phyloP scores from a whole-genome alignment of 768 basidiomycete species.

The Leccinum imitatum region DNA sequence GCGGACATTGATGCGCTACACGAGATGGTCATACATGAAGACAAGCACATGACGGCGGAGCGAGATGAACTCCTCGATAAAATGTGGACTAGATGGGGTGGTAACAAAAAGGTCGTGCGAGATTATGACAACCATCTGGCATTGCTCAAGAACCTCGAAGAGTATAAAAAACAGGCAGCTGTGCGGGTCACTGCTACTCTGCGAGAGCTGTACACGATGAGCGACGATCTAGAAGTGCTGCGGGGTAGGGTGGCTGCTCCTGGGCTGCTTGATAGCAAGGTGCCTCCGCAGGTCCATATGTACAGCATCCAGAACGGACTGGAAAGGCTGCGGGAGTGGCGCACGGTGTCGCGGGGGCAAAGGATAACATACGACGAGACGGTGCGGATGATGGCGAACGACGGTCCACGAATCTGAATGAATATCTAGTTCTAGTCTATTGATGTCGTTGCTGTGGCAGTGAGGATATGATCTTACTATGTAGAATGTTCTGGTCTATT shows the following conservation, averaged over 20 bases:
- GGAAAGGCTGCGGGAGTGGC: slow-evolving; percentile 53
- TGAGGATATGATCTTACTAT: background rate
- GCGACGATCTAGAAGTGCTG: slow-evolving; percentile 74
- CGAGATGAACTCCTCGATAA: slow-evolving; percentile 57
- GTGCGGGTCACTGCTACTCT: slow-evolving; percentile 67
- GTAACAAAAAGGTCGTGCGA: slow-evolving; percentile 46
- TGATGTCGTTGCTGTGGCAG: background rate
- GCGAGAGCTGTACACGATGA: slow-evolving; percentile 60
- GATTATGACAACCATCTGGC: slow-evolving; percentile 50
- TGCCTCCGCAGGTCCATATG: slow-evolving; percentile 75
- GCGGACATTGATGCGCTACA: slow-evolving; percentile 55
- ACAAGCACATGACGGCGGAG: slow-evolving; percentile 41
- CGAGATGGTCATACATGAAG: slow-evolving; percentile 60
- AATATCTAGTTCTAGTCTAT: background rate
- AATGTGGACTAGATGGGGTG: slow-evolving; percentile 70
- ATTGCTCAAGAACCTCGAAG: slow-evolving; percentile 54
- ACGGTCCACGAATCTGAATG: background rate
- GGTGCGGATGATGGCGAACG: slow-evolving; percentile 24
- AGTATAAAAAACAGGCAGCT: slow-evolving; percentile 59
- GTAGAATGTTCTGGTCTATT: no score
- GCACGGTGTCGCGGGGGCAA: slow-evolving; percentile 50
- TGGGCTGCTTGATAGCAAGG: slow-evolving; percentile 53
- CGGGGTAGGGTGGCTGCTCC: slow-evolving; percentile 71
- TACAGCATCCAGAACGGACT: slow-evolving; percentile 66
- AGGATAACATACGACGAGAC: slow-evolving; percentile 42